phyloP scores from a whole-genome alignment of 805 yeast genomes.

The Kluyveromyces wickerhamii region DNA sequence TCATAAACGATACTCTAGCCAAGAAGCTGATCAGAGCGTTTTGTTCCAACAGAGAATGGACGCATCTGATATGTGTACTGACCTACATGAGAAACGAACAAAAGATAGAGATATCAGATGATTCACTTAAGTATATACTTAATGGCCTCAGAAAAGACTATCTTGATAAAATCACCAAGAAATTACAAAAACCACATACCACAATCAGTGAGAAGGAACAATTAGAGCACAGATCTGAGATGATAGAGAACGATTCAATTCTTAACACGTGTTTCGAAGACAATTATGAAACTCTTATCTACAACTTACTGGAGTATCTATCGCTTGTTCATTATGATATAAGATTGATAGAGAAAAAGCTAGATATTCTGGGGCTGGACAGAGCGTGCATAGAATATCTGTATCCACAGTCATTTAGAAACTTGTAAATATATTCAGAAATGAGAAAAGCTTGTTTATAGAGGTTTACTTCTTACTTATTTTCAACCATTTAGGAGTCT shows the following conservation, averaged over 20 bases:
- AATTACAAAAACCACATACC: not conserved
- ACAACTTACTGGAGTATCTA: not conserved
- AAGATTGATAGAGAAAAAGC: not conserved
- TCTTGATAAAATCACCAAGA: not conserved
- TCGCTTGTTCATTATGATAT: not conserved
- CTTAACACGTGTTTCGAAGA: too few relatives aligned
- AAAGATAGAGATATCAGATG: not conserved
- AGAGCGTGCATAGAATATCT: not conserved
- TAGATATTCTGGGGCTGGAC: not conserved
- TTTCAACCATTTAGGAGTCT: conserved; percentile 35
- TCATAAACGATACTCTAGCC: not conserved
- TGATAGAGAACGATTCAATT: too few relatives aligned
- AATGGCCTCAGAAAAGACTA: conserved; percentile 1
- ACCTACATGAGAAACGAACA: not conserved
- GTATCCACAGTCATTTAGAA: not conserved
- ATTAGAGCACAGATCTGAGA: too few relatives aligned
- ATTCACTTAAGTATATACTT: not conserved
- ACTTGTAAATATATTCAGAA: not conserved
- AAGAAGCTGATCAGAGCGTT: not conserved
- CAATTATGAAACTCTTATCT: not conserved
- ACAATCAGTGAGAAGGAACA: too few relatives aligned
- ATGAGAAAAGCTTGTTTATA: not conserved
- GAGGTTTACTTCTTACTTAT: conserved; percentile 29
- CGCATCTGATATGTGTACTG: not conserved
- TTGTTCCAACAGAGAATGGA: conserved; percentile 3